Evolutionary conservation across 2,329 filamentous ascomycete genomes (phyloP), one percentile per base, ranked within the genome.

Genomic region (Colletotrichum somersetense): DNA sequence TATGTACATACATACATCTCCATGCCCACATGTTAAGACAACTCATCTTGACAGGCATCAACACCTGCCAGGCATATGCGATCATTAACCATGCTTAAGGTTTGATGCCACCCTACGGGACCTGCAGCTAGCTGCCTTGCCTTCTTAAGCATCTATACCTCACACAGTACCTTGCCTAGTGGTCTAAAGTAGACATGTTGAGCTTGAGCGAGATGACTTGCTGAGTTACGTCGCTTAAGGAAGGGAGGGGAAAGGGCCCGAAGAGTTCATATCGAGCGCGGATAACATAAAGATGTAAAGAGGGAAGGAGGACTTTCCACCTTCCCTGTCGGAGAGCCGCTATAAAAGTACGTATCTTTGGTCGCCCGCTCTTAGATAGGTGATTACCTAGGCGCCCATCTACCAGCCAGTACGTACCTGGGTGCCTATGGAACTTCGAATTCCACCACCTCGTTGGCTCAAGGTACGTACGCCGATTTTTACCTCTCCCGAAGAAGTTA

Each of bases 61-160:
- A 40, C n/a, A n/a, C 4, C 35, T 3, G 12, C n/a, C 35, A 26
- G 55, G 35, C 14, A 40, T 26, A 23, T 16, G n/a, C 26, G 48
- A 65, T 57, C 48, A 46, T 23, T 46, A 53, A 44, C 23, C 46
- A 53, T 71, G 67, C 68, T 71, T 71, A 62, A 71, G 64, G 68
- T 67, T 71, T 62, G 30, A 67, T 67, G 57, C 40, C 64, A 71
- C 64, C 64, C 64, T 50, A 61, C 64, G 55, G 64, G 50, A 38
- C 65, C 57, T 63, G 46, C 61, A 63, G 61, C 48, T 40, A 63
- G 46, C 46, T 48, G 18, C n/a, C 35, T 40, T 30, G 48, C 16
- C 61, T 23, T 40, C 57, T 55, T 56, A 12, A n/a, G 42, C 46
- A 69, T 50, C 33, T 48, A 30, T n/a, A 23, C 55, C 35, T 23